A percentile compares a stretch with the other conserved stretches of the same genome.
phyloP scores from a whole-genome alignment of 2,329 filamentous ascomycete species.

The Diaporthe helianthi region DNA sequence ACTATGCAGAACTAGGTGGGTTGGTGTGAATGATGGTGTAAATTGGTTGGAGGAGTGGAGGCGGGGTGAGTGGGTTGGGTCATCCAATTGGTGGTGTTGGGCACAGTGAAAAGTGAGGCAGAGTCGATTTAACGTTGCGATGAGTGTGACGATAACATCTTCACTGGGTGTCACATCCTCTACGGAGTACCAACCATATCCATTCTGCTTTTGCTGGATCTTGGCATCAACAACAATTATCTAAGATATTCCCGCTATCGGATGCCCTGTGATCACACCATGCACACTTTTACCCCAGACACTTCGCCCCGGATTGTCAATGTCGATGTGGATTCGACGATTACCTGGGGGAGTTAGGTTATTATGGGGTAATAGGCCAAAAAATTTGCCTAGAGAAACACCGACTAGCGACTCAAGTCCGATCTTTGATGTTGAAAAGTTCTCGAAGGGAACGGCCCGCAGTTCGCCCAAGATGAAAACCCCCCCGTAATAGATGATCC shows the following conservation, averaged over 20 bases:
- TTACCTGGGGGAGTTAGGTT: slow-evolving; percentile 32
- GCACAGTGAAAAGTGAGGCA: neutral
- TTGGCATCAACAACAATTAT: neutral
- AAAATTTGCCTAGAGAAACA: slow-evolving; percentile 13
- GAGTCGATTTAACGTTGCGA: neutral
- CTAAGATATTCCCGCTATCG: slow-evolving; percentile 8
- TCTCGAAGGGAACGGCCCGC: slow-evolving; percentile 29
- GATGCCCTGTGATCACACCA: slow-evolving; percentile 13
- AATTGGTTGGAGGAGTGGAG: neutral
- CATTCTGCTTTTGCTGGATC: neutral
- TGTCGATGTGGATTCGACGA: slow-evolving; percentile 17
- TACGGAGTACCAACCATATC: no score
- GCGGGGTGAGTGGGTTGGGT: no score
- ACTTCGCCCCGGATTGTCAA: slow-evolving; percentile 8
- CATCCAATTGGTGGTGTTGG: neutral
- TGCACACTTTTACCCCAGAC: slow-evolving; percentile 16
- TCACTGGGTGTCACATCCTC: neutral
- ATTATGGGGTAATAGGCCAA: slow-evolving; percentile 35
- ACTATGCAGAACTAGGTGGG: no score
- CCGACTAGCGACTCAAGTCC: slow-evolving; percentile 26
- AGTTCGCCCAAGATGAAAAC: neutral
- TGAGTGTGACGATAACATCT: neutral
- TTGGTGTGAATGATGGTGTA: neutral
- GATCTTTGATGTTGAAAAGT: slow-evolving; percentile 18
- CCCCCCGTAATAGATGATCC: slow-evolving; percentile 2